A percentile compares a stretch with the other conserved stretches of the same genome.
These are phyloP conservation scores for Cerioporus squamosus DNA, from an alignment of 1,284 basidiomycete species.

Conservation along the genomic window DNA sequence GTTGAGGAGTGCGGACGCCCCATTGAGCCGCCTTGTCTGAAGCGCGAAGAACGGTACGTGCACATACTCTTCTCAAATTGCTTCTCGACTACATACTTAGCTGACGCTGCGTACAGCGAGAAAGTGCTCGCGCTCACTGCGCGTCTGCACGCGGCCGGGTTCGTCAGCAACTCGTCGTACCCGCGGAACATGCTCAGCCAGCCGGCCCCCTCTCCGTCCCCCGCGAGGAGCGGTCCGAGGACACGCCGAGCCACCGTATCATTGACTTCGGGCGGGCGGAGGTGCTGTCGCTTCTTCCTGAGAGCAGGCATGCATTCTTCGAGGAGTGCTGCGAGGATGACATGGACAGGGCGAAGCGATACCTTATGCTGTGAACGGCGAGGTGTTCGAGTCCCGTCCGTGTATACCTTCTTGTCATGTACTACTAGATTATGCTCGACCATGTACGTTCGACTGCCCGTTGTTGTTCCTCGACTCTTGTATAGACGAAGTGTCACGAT, in stretches of 20 bases:
- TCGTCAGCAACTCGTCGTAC: constrained; percentile 45
- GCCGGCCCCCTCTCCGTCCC: constrained; percentile 43
- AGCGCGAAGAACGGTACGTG: constrained; percentile 36
- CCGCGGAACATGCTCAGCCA: constrained; percentile 51
- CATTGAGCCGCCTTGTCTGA: constrained; percentile 31
- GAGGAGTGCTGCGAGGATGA: background rate
- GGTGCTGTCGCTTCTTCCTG: background rate
- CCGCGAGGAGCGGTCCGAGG: constrained; percentile 26
- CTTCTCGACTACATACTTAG: background rate
- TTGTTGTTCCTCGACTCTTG: no score
- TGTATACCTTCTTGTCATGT: no score
- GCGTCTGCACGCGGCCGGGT: constrained; percentile 45
- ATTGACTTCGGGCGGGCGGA: constrained; percentile 51
- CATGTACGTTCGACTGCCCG: no score
- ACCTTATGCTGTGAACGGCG: background rate
- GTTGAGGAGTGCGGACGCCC: constrained; percentile 51
- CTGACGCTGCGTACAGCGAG: constrained; percentile 28
- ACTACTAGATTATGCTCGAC: no score
- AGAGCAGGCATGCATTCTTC: no score
- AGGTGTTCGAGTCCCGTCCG: no score
- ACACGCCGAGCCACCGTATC: constrained; percentile 45
- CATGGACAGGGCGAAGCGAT: background rate
- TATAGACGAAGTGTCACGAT: no score
- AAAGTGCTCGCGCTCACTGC: constrained; percentile 43
- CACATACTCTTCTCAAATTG: background rate